These are phyloP conservation scores for Kickxella alabastrina DNA, from an alignment of 192 early-diverging fungal genomes.

Conservation along the genomic window DNA sequence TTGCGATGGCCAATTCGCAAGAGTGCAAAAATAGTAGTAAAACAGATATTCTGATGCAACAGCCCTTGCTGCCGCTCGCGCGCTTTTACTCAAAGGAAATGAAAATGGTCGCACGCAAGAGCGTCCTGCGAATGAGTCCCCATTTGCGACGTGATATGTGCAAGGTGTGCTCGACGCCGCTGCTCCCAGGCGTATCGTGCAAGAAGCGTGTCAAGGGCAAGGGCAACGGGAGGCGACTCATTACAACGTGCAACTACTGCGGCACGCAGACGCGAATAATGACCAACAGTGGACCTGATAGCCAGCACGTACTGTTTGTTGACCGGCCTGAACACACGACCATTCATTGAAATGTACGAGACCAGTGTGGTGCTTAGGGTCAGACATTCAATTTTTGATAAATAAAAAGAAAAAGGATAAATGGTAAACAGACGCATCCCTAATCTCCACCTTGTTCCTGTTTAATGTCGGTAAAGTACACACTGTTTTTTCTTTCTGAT, in stretches of 20 bases:
- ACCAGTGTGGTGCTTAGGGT: too few species aligned
- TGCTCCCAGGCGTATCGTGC: slow-evolving; percentile 35
- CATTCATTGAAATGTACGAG: background rate
- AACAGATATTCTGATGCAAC: background rate
- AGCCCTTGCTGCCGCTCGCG: slow-evolving; percentile 19
- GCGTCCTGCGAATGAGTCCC: slow-evolving; percentile 44
- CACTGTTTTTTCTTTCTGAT: too few species aligned
- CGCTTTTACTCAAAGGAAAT: slow-evolving; percentile 45
- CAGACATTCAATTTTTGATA: too few species aligned
- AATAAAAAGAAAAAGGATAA: too few species aligned
- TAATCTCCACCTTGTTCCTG: too few species aligned
- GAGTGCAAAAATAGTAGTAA: too few species aligned
- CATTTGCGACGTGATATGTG: slow-evolving; percentile 41
- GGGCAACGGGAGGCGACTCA: slow-evolving; percentile 13
- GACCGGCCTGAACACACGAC: slow-evolving; percentile 24
- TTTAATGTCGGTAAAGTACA: too few species aligned
- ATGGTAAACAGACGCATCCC: too few species aligned
- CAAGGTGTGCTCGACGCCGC: slow-evolving; percentile 23
- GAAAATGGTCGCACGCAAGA: slow-evolving; percentile 38
- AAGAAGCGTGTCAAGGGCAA: slow-evolving; percentile 28
- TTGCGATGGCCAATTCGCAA: too few species aligned
- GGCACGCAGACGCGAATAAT: slow-evolving; percentile 23
- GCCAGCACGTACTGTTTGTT: slow-evolving; percentile 29
- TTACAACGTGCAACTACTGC: slow-evolving; percentile 39
- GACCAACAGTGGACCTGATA: slow-evolving; percentile 7